phyloP scores from a whole-genome alignment of 257 asterid genomes.

The Solanum ahanhuiri region DNA sequence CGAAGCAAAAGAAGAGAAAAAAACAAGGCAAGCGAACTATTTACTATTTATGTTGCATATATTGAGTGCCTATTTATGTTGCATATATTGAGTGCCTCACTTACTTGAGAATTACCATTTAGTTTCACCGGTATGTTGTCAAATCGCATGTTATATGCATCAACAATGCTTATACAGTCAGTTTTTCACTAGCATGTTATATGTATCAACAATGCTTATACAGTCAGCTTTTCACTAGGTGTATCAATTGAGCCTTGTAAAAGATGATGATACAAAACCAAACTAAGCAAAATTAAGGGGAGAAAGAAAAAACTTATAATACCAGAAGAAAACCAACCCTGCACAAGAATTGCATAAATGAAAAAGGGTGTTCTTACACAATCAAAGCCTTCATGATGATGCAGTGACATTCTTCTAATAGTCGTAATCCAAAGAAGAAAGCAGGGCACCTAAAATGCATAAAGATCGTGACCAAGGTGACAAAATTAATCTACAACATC shows the following conservation, averaged over 20 bases:
- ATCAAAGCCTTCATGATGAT: conserved; percentile 90
- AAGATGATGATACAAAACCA: neutral
- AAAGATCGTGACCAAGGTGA: neutral
- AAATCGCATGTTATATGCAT: neutral
- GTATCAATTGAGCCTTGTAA: neutral
- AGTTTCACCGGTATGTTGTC: neutral
- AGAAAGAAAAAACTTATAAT: neutral
- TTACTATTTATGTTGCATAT: neutral
- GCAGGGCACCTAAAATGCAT: conserved; percentile 49
- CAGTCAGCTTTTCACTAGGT: neutral
- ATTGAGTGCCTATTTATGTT: too few relatives aligned
- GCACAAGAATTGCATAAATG: neutral
- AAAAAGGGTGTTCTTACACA: conserved; percentile 41
- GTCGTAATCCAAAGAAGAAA: conserved; percentile 64
- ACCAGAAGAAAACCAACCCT: neutral
- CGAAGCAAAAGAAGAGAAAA: neutral
- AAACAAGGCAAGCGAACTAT: neutral
- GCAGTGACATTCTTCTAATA: conserved; percentile 75
- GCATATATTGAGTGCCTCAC: neutral
- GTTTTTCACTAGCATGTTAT: neutral
- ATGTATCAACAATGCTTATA: neutral
- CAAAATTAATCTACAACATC: neutral
- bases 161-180: neutral
- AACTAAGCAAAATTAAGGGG: neutral
- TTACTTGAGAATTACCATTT: neutral